Base-by-base conservation (phyloP, 1,284 basidiomycete species). In the Pseudozyma pruni region DNA sequence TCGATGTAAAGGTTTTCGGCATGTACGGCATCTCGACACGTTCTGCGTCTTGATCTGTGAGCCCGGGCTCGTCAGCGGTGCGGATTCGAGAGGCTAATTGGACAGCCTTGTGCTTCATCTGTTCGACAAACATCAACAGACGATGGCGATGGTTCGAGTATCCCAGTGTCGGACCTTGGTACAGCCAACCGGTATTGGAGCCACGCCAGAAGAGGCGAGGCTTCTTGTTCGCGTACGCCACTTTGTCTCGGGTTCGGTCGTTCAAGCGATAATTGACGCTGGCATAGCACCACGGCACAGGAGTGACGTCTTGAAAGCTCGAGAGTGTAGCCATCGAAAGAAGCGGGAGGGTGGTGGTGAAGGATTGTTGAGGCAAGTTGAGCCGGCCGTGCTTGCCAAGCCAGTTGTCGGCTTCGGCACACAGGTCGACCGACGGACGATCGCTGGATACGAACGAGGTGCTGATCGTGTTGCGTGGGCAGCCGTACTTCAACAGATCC, bases 181-280 rank as follows among this genome's bases (percentile, higher is more conserved):
- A 17, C 1, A 20, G 25, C 3, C 47, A 25, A 16, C 62, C 62
- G 1, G 62, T 66, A 27, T 40, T 54, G 55, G 45, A 35, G 14
- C 62, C 62, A 10, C 62, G 49, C 62, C 62, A 66, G 50, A 58
- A 66, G 32, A 66, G 17, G 41, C 13, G n/a, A 3, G 38, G 13
- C 33, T 54, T 66, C 44, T 66, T 66, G 17, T 66, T 41, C 10
- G 40, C 14, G 22, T 58, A 66, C 2, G 62, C 33, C 13, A 58
- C 20, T 1, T 23, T 49, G 50, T 66, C 62, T 27, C 39, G 40
- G 14, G 27, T 33, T 5, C 31, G 1, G 31, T 32, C 38, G 9
- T n/a, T 34, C 9, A 58, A 46, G 32, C 62, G 62, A 16, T 66
- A 66, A 16, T 29, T 16, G 1, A 10, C 10, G 6, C 40, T 31